Percentiles rank a stretch among this genome's conserved stretches.
Conservation (phyloP, 371 early-diverging fungal species). For the Apophysomyces trapeziformis region DNA sequence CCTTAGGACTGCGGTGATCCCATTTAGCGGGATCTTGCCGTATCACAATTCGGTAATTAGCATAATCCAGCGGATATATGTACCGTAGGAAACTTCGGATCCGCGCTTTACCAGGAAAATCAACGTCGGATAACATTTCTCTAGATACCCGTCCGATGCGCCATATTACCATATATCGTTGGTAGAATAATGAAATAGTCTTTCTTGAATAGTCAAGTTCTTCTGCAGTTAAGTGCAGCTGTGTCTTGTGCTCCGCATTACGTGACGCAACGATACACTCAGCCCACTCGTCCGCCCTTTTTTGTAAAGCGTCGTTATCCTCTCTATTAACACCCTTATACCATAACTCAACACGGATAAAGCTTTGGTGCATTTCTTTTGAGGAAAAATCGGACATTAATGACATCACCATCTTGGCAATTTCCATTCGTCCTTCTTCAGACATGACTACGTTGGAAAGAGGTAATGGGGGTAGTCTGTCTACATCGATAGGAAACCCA, state of each 20-base stretch:
- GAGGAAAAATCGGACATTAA: not conserved
- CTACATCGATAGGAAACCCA: not conserved
- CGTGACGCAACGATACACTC: not conserved
- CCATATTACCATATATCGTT: conserved; percentile 19
- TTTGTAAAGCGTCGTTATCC: not conserved
- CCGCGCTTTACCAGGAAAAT: conserved; percentile 17
- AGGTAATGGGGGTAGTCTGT: not conserved
- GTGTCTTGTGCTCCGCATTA: not conserved
- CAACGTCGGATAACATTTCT: conserved; percentile 11
- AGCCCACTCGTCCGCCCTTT: not conserved
- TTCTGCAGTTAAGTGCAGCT: not conserved
- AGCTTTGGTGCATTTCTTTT: not conserved
- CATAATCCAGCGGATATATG: conserved; percentile 14
- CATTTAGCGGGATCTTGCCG: not conserved
- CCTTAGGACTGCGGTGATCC: conserved; percentile 6
- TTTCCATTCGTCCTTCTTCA: not conserved
- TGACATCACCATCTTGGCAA: not conserved
- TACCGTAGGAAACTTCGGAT: conserved; percentile 2
- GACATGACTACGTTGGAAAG: not conserved
- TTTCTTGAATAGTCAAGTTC: conserved; percentile 13
- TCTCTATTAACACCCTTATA: not conserved
- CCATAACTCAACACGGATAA: not conserved
- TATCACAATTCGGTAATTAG: conserved; percentile 16
- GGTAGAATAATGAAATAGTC: conserved; percentile 12
- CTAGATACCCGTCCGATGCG: conserved; percentile 14